Evolutionary conservation across 75 land plant species (phyloP).

Genomic region (Isoetes taiwanensis): DNA sequence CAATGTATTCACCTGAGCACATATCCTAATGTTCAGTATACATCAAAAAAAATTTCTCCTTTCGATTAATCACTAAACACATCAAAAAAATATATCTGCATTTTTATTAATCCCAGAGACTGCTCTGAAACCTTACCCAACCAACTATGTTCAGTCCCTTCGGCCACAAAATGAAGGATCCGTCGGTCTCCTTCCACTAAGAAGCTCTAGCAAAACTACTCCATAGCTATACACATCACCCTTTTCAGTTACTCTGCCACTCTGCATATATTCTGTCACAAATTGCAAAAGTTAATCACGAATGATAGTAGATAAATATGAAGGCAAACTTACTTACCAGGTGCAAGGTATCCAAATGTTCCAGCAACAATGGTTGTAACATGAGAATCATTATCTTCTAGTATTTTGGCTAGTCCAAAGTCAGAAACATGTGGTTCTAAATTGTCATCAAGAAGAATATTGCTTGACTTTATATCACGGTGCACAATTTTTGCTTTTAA

Average conservation of each 20-base stretch:
- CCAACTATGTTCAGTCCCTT: constrained; percentile 79
- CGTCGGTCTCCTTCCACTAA: constrained; percentile 86
- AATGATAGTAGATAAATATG: too few species aligned
- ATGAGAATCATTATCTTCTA: constrained; percentile 70
- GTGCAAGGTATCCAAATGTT: constrained; percentile 90
- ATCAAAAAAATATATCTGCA: too few species aligned
- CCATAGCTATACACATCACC: constrained; percentile 95
- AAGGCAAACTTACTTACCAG: too few species aligned
- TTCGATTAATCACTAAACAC: too few species aligned
- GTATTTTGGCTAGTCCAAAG: constrained; percentile 86
- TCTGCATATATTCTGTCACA: constrained; percentile 77
- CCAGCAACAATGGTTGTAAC: constrained; percentile 94
- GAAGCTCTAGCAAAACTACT: constrained; percentile 73
- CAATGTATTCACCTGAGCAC: constrained; percentile 57
- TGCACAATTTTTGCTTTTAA: constrained; percentile 69
- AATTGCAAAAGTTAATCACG: too few species aligned
- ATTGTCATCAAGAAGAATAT: constrained; percentile 69
- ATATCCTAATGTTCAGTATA: too few species aligned
- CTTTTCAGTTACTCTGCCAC: constrained; percentile 83
- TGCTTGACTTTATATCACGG: constrained; percentile 85
- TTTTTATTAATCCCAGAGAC: too few species aligned
- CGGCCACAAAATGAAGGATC: constrained; percentile 57
- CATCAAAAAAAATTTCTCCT: too few species aligned
- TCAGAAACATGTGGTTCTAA: constrained; percentile 88
- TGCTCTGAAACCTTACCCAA: constrained; percentile 78